Conservation (phyloP, 176 grass and related monocot species). For the Aegilops longissima region DNA sequence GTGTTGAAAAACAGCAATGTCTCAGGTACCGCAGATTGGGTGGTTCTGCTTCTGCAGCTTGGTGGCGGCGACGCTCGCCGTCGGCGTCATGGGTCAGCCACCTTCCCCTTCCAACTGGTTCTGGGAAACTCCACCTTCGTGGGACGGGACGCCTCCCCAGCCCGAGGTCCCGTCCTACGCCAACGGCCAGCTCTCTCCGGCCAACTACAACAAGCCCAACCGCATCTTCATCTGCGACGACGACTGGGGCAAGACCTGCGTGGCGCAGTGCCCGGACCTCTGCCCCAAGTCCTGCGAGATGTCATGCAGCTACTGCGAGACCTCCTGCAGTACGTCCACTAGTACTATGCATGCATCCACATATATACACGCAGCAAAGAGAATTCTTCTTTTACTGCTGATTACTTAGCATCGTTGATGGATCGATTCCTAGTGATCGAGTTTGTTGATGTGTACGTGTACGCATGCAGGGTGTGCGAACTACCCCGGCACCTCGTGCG, state of each 20-base stretch:
- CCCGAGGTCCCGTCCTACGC: not conserved
- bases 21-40: not conserved
- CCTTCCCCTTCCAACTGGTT: not conserved
- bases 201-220: not conserved
- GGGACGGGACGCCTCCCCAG: not conserved
- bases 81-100: not conserved
- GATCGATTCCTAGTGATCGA: too few species aligned
- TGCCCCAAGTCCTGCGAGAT: conserved; percentile 20
- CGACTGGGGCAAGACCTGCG: conserved; percentile 6
- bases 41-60: not conserved
- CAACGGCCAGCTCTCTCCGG: not conserved
- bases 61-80: not conserved
- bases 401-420: too few species aligned
- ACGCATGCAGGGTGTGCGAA: not conserved
- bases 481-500: conserved; percentile 39
- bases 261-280: not conserved
- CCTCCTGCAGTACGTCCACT: not conserved
- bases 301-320: not conserved
- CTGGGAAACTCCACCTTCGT: not conserved
- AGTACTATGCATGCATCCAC: too few species aligned
- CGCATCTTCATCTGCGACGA: conserved; percentile 8
- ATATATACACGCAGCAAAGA: too few species aligned
- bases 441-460: too few species aligned
- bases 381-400: too few species aligned
- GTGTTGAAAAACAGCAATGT: too few species aligned